phyloP scores from a whole-genome alignment of 2,329 filamentous ascomycete genomes.

The Phoma sp. region DNA sequence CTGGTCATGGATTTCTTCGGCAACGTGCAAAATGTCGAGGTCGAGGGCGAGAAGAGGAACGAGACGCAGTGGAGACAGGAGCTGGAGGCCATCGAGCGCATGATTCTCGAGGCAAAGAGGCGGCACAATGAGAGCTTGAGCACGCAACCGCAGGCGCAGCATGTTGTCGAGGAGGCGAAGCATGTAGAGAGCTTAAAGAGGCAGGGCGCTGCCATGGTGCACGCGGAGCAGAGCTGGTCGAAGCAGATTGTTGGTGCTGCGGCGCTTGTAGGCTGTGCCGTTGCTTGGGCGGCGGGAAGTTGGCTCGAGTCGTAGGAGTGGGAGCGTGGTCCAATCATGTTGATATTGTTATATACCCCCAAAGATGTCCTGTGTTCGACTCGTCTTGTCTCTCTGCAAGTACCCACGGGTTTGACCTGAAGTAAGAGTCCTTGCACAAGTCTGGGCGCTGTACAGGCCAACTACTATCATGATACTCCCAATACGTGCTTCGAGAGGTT shows the following conservation, averaged over 20 bases:
- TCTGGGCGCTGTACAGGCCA: no score
- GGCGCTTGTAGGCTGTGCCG: conserved; percentile 48
- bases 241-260: conserved; percentile 50
- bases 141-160: conserved; percentile 25
- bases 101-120: conserved; percentile 62
- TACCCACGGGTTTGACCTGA: background rate
- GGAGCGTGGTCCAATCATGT: background rate
- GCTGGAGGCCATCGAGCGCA: conserved; percentile 70
- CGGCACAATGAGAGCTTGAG: conserved; percentile 42
- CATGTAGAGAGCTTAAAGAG: conserved; percentile 26
- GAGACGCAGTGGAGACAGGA: conserved; percentile 67
- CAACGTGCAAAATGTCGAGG: conserved; percentile 95
- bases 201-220: conserved; percentile 44
- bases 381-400: background rate
- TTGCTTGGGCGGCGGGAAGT: conserved; percentile 49
- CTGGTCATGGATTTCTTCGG: conserved; percentile 97
- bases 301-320: conserved; percentile 42
- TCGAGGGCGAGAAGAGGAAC: conserved; percentile 63
- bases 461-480: no score
- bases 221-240: conserved; percentile 46
- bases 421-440: no score
- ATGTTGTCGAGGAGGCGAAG: conserved; percentile 33
- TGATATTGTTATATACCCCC: conserved; percentile 13
- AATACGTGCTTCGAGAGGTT: no score
- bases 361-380: background rate